Percentiles rank a stretch among this genome's conserved stretches.
Evolutionary conservation across 2,329 filamentous ascomycete species (phyloP).

Genomic region (Claviceps cyperi): DNA sequence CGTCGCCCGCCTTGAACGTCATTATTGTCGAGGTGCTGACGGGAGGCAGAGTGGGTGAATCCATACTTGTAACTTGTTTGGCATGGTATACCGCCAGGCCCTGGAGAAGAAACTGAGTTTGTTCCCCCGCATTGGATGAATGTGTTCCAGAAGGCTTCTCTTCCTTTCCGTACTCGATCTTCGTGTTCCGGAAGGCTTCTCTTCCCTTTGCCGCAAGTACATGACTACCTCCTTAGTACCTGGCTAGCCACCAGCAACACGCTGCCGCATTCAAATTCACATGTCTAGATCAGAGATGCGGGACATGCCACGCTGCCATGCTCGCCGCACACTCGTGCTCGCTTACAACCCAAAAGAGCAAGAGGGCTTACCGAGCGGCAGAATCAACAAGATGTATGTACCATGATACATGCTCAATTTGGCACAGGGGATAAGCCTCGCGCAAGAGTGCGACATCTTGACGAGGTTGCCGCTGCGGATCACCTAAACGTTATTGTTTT

Average conservation of each 20-base stretch:
- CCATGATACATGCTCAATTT: background rate
- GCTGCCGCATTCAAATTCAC: background rate
- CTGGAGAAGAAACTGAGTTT: no score
- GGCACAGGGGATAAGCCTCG: background rate
- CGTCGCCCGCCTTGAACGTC: background rate
- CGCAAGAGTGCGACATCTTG: background rate
- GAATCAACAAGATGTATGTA: background rate
- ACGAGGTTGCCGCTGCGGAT: background rate
- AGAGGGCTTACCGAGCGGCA: no score
- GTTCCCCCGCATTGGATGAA: no score
- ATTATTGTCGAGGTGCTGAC: no score
- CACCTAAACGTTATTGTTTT: background rate
- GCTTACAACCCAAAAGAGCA: background rate
- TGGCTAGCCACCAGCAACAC: background rate
- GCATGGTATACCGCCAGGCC: no score
- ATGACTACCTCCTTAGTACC: background rate
- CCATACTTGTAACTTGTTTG: no score
- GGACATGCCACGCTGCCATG: background rate
- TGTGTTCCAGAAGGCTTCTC: no score
- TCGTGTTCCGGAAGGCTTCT: background rate
- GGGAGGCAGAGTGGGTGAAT: no score
- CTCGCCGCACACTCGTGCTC: background rate
- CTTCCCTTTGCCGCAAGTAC: background rate
- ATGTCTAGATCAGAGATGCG: background rate
- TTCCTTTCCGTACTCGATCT: no score